A percentile compares a stretch with the other conserved stretches of the same genome.
Evolutionary conservation across 108 stramenopile species (phyloP).

Genomic region (Cyclotella baltica): DNA sequence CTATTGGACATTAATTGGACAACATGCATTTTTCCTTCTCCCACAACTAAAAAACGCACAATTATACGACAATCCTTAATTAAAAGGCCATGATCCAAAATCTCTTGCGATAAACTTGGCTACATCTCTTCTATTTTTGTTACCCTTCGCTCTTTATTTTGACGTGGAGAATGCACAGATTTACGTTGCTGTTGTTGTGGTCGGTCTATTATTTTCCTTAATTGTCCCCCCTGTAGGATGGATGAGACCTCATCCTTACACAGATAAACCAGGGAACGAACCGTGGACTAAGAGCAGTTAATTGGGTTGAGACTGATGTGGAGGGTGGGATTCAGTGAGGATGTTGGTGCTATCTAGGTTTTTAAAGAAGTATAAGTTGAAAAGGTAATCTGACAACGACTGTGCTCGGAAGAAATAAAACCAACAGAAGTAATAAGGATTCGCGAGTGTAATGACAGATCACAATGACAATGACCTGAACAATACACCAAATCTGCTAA

Average conservation of each 20-base stretch:
- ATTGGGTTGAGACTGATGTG: background rate
- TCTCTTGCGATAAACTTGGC: constrained; percentile 75
- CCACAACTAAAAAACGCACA: background rate
- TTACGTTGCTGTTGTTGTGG: constrained; percentile 51
- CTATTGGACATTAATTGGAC: background rate
- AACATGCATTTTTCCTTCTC: background rate
- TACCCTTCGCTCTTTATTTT: constrained; percentile 66
- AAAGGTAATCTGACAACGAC: too few species aligned
- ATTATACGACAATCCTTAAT: background rate
- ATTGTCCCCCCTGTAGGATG: constrained; percentile 79
- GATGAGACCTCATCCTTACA: constrained; percentile 85
- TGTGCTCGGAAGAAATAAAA: too few species aligned
- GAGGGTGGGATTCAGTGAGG: background rate
- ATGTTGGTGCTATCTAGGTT: background rate
- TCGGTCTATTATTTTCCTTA: constrained; percentile 54
- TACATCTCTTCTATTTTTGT: constrained; percentile 61
- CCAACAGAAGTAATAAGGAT: too few species aligned
- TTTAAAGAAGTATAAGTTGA: background rate
- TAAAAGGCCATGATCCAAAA: constrained; percentile 79
- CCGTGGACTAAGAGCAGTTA: constrained; percentile 49
- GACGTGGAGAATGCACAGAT: constrained; percentile 44
- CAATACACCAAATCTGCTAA: too few species aligned
- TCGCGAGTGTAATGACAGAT: too few species aligned
- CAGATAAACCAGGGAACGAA: constrained; percentile 70
- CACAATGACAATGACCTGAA: too few species aligned